Conservation (phyloP, 2,329 filamentous ascomycete genomes). For the Aspergillus neotritici region DNA sequence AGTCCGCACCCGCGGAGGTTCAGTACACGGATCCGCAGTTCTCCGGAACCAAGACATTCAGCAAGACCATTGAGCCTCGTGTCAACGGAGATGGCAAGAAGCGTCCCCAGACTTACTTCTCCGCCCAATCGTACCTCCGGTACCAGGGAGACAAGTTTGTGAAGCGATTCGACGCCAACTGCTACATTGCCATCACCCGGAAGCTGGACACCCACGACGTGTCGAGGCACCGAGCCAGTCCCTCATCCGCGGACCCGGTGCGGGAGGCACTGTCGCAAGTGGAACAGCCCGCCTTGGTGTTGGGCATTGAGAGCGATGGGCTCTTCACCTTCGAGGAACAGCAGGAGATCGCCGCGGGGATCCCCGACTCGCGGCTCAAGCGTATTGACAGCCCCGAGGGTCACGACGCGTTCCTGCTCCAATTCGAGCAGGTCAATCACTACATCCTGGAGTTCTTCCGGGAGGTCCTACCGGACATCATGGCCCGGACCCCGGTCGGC, state of each 20-base stretch:
- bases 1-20: slow-evolving; percentile 19
- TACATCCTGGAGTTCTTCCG: slow-evolving; percentile 80
- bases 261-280: slow-evolving; percentile 73
- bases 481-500: slow-evolving; percentile 56
- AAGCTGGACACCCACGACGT: slow-evolving; percentile 98
- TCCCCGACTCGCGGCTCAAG: slow-evolving; percentile 70
- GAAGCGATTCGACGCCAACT: slow-evolving; percentile 94
- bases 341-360: slow-evolving; percentile 77
- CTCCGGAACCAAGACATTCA: slow-evolving; percentile 56
- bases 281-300: slow-evolving; percentile 79
- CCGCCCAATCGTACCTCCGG: slow-evolving; percentile 91
- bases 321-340: slow-evolving; percentile 97
- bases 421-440: slow-evolving; percentile 94
- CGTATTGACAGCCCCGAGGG: slow-evolving; percentile 92
- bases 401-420: slow-evolving; percentile 90
- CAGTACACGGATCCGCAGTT: slow-evolving; percentile 62
- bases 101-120: slow-evolving; percentile 79
- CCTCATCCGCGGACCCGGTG: slow-evolving; percentile 46
- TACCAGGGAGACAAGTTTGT: slow-evolving; percentile 98
- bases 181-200: slow-evolving; percentile 96
- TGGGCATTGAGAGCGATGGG: slow-evolving; percentile 93
- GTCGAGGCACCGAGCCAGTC: slow-evolving; percentile 61
- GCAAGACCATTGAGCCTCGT: slow-evolving; percentile 27
- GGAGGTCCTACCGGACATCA: slow-evolving; percentile 80
- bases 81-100: slow-evolving; percentile 25